phyloP scores from a whole-genome alignment of 306 rosid genomes.

The Cucurbita maxima region DNA sequence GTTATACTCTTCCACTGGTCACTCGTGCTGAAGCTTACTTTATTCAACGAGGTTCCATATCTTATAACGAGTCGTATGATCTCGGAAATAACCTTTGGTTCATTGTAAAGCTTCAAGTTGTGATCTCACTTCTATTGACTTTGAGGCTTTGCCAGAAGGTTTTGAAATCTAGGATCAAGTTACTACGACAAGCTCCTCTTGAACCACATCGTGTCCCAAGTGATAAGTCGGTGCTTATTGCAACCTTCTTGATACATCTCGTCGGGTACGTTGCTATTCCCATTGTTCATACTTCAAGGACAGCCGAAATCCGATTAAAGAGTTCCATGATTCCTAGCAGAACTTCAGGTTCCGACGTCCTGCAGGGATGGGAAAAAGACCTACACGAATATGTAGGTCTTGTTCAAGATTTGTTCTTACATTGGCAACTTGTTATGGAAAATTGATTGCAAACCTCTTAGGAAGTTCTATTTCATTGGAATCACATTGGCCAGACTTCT shows the following conservation, averaged over 20 bases:
- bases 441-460: constrained; percentile 54
- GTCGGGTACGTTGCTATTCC: constrained; percentile 45
- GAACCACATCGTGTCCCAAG: constrained; percentile 47
- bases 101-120: constrained; percentile 53
- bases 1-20: constrained; percentile 68
- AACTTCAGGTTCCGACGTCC: constrained; percentile 27
- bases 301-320: constrained; percentile 25
- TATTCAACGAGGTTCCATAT: constrained; percentile 38
- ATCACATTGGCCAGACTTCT: constrained; percentile 69
- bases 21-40: constrained; percentile 80
- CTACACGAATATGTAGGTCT: constrained; percentile 74
- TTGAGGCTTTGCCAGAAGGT: constrained; percentile 80
- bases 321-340: constrained; percentile 7
- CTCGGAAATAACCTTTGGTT: constrained; percentile 45
- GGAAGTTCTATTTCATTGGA: constrained; percentile 63
- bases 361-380: constrained; percentile 44
- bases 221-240: constrained; percentile 52
- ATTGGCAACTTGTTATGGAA: constrained; percentile 79
- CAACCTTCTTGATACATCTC: constrained; percentile 36
- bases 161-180: constrained; percentile 73
- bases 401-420: constrained; percentile 75
- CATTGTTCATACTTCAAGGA: constrained; percentile 26
- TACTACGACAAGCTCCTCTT: constrained; percentile 36
- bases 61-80: constrained; percentile 27
- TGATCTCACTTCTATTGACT: constrained; percentile 54